Evolutionary conservation across 768 basidiomycete genomes (phyloP).

Genomic region (Termitomyces sp.): DNA sequence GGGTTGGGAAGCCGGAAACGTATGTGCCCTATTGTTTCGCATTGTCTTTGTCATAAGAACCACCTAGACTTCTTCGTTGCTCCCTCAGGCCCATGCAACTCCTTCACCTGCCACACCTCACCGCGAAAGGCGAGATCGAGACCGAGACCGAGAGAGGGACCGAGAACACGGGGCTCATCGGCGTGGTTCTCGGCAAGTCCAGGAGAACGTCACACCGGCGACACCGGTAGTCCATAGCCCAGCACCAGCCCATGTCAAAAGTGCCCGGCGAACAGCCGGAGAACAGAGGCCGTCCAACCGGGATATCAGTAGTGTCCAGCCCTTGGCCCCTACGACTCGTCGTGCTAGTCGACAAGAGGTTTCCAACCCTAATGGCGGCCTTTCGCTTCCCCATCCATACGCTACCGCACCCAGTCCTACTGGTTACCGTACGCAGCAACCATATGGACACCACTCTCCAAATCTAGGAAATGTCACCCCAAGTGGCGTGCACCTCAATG

Average conservation of each 20-base stretch:
- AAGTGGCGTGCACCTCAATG: conserved; percentile 40
- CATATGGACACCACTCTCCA: conserved; percentile 57
- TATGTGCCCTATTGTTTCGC: conserved; percentile 33
- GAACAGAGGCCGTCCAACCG: conserved; percentile 45
- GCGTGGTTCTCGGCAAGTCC: conserved; percentile 47
- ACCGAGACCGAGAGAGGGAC: conserved; percentile 51
- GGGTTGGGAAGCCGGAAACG: conserved; percentile 90
- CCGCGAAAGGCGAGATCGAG: conserved; percentile 51
- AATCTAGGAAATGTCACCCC: conserved; percentile 35
- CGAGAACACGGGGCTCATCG: conserved; percentile 46
- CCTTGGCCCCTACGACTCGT: conserved; percentile 59
- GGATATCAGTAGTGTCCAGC: conserved; percentile 60
- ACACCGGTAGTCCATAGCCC: conserved; percentile 63
- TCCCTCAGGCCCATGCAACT: conserved; percentile 49
- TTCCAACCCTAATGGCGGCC: conserved; percentile 30
- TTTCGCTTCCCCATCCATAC: conserved; percentile 65
- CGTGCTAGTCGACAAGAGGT: conserved; percentile 58
- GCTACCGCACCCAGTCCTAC: conserved; percentile 56
- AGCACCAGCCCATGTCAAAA: conserved; percentile 60
- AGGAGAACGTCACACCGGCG: conserved; percentile 47
- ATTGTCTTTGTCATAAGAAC: conserved; percentile 8
- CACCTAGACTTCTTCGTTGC: conserved; percentile 35
- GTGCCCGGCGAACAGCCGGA: conserved; percentile 40
- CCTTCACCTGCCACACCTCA: conserved; percentile 49
- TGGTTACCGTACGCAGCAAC: conserved; percentile 42